These are phyloP conservation scores for Tricholoma saponaceum DNA, from an alignment of 768 basidiomycete species.

Conservation along the genomic window DNA sequence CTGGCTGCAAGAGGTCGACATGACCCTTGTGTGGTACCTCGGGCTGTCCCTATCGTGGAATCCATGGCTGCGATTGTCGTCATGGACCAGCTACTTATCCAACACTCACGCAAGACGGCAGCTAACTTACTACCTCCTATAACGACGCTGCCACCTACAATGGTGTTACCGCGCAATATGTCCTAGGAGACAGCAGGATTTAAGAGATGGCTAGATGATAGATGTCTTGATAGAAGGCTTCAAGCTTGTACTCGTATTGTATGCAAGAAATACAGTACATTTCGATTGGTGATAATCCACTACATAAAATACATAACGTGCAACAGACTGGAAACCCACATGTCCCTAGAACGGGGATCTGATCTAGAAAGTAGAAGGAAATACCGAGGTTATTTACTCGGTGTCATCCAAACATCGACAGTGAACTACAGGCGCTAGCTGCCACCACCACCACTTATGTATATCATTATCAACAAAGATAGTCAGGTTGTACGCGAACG, in stretches of 20 bases:
- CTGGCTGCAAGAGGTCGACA: conserved; percentile 92
- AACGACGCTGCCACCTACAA: conserved; percentile 87
- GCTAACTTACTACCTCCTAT: conserved; percentile 77
- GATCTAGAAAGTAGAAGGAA: neutral
- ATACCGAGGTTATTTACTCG: conserved; percentile 22
- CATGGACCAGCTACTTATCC: conserved; percentile 90
- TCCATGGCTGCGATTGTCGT: conserved; percentile 95
- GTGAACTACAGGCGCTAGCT: conserved; percentile 57
- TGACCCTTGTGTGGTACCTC: conserved; percentile 96
- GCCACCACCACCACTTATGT: conserved; percentile 84
- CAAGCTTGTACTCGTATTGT: neutral
- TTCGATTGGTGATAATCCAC: neutral
- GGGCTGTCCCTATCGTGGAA: conserved; percentile 97
- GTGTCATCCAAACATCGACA: conserved; percentile 55
- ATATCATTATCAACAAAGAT: neutral
- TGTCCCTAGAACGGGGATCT: neutral
- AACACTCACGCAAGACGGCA: conserved; percentile 77
- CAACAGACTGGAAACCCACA: neutral
- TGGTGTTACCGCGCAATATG: conserved; percentile 58
- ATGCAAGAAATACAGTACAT: neutral
- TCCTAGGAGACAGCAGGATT: neutral
- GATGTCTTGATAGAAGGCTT: neutral
- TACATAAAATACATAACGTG: neutral
- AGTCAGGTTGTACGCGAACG: neutral
- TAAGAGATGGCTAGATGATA: no score